Evolutionary conservation across 164 flowering plant species (phyloP), one percentile per base, ranked within the genome.

Genomic region (Aristolochia californica): DNA sequence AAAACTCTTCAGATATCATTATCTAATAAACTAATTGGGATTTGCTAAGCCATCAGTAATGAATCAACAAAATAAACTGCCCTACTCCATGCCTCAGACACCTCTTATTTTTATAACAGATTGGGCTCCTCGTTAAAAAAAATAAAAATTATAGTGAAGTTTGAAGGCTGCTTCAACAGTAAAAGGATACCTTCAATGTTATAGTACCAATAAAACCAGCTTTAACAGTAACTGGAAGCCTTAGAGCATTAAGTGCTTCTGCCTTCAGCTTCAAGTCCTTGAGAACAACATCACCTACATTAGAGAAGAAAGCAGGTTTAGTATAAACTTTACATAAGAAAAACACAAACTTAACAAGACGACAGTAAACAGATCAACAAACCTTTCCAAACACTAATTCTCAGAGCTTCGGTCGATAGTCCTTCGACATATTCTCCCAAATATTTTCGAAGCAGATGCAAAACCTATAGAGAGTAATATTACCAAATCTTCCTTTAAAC

Each of bases 381-480:
- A 89, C 99, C 99, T 78, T 89, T 85, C 99, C 97, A 93, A 38
- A 89, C 99, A 64, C 97, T 87, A 51, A 93, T 86, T 64, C 93
- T 80, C 61, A 93, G 68, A 67, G 97, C 96, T 78, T 93, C 99
- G 3, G 75, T 65, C 10, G 99, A 93, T 25, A 93, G 84, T 20
- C 99, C 99, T 69, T 87, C 85, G 45, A 93, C 97, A 77, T 93
- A 93, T 71, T 93, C 97, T 25, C 99, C 99, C 73, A 89, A 72
- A 72, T 93, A 93, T 63, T 79, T 84, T 43, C 88, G 85, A 70
- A 93, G 99, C 84, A 93, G 69, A 75, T 89, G 95, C 67, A 89
- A 62, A 59, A 87, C 99, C 99, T 93, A 60, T 57, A 69, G 64
- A 20, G 21, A 57, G 26, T 23, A n/a, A 57, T 15, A 60, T 14